Percentiles rank a stretch among this genome's conserved stretches.
These are phyloP conservation scores for Chrysoporthe austroafricana DNA, from an alignment of 2,329 filamentous ascomycete species.

Conservation along the genomic window DNA sequence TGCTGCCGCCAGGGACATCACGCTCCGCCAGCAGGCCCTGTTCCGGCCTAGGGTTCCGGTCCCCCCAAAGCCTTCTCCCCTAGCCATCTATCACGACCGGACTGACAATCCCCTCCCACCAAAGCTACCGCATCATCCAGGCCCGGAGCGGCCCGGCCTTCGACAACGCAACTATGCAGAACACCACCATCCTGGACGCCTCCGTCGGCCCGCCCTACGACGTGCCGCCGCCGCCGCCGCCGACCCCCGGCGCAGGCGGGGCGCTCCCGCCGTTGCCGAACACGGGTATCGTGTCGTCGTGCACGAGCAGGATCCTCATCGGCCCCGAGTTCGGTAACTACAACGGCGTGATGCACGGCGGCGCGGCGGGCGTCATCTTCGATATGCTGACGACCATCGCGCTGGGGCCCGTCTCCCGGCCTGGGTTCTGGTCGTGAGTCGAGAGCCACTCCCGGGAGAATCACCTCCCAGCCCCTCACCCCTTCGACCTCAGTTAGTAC, in stretches of 20 bases:
- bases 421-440: constrained; percentile 52
- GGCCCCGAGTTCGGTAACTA: constrained; percentile 49
- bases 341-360: constrained; percentile 55
- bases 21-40: not conserved
- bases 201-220: constrained; percentile 30
- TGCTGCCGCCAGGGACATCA: not conserved
- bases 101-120: constrained; percentile 7
- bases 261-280: constrained; percentile 19
- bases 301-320: constrained; percentile 49
- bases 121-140: constrained; percentile 30
- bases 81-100: not conserved
- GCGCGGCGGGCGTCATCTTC: constrained; percentile 56
- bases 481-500: too few relatives aligned
- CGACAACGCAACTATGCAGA: constrained; percentile 32
- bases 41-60: not conserved
- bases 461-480: too few relatives aligned
- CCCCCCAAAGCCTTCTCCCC: not conserved
- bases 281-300: constrained; percentile 35
- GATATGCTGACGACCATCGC: constrained; percentile 58
- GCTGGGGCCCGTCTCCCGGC: constrained; percentile 50
- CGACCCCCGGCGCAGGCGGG: not conserved
- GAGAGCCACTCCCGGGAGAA: too few relatives aligned
- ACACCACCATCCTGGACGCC: constrained; percentile 36
- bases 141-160: constrained; percentile 28
- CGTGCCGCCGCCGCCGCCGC: not conserved